These are phyloP conservation scores for Fallopia convolvulus DNA, from an alignment of 148 eudicot genomes.

Conservation along the genomic window DNA sequence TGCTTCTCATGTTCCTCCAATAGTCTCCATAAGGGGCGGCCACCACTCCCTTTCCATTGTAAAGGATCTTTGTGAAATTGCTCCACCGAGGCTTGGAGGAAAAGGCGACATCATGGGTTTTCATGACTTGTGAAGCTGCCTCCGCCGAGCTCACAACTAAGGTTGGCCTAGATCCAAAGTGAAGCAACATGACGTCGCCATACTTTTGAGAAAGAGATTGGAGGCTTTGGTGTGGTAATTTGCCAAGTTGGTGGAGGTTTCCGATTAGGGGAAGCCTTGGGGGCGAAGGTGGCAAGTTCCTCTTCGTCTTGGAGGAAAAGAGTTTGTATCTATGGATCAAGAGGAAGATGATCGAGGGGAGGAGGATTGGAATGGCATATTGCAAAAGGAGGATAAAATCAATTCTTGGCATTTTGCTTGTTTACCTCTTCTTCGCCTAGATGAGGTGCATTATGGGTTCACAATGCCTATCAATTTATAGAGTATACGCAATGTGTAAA, in stretches of 20 bases:
- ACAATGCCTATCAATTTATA: neutral
- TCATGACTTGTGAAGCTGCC: neutral
- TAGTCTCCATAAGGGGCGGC: neutral
- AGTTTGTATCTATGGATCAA: neutral
- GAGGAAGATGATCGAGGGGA: neutral
- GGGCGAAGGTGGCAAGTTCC: neutral
- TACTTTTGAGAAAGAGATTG: neutral
- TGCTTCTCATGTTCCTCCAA: neutral
- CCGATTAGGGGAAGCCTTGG: neutral
- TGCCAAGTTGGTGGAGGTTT: neutral
- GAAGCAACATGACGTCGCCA: neutral
- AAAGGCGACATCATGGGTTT: neutral
- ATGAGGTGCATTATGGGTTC: neutral
- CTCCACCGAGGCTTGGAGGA: neutral
- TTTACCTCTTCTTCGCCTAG: neutral
- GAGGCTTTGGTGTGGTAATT: neutral
- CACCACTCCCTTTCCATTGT: neutral
- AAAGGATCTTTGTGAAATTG: neutral
- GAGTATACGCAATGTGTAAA: too few relatives aligned
- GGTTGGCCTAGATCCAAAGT: neutral
- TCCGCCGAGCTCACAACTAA: neutral
- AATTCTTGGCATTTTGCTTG: neutral
- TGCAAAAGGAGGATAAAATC: neutral
- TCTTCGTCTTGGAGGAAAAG: neutral
- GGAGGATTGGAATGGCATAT: neutral